Conservation (phyloP, 2,329 filamentous ascomycete species). For the Talaromyces islandicus region DNA sequence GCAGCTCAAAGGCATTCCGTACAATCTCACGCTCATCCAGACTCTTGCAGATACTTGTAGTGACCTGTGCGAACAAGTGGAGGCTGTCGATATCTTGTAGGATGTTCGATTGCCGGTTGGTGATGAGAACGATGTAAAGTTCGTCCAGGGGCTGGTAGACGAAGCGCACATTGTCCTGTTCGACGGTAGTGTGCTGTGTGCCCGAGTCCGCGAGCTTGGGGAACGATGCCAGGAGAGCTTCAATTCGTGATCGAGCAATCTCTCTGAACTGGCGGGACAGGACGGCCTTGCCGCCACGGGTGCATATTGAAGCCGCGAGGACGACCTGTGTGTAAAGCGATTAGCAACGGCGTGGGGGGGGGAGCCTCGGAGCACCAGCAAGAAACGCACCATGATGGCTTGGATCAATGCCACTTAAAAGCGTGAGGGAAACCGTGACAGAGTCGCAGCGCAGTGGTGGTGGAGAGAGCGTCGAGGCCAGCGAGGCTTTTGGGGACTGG, state of each 20-base stretch:
- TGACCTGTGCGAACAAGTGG: slow-evolving; percentile 95
- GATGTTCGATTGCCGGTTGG: slow-evolving; percentile 98
- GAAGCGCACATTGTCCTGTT: slow-evolving; percentile 99
- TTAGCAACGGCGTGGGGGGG: slow-evolving; percentile 1
- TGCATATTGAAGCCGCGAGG: slow-evolving; percentile 97
- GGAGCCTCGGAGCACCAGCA: neutral
- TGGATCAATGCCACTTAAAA: neutral
- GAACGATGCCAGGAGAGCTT: slow-evolving; percentile 92
- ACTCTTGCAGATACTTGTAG: slow-evolving; percentile 91
- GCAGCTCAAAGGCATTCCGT: slow-evolving; percentile 89
- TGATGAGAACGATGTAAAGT: slow-evolving; percentile 99
- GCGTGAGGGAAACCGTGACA: neutral
- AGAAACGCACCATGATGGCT: slow-evolving; percentile 12
- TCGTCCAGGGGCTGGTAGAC: slow-evolving; percentile 99
- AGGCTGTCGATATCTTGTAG: slow-evolving; percentile 98
- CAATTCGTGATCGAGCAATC: slow-evolving; percentile 93
- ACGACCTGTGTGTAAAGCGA: slow-evolving; percentile 62
- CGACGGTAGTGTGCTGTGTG: slow-evolving; percentile 95
- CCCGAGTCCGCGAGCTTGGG: slow-evolving; percentile 94
- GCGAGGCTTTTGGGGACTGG: neutral
- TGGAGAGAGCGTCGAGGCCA: neutral
- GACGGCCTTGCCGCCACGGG: slow-evolving; percentile 94
- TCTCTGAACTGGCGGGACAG: slow-evolving; percentile 96
- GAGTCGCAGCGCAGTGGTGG: neutral
- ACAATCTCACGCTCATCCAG: slow-evolving; percentile 93